Conservation (phyloP, 495 filamentous ascomycete genomes). For the Parathielavia hyrcaniae region DNA sequence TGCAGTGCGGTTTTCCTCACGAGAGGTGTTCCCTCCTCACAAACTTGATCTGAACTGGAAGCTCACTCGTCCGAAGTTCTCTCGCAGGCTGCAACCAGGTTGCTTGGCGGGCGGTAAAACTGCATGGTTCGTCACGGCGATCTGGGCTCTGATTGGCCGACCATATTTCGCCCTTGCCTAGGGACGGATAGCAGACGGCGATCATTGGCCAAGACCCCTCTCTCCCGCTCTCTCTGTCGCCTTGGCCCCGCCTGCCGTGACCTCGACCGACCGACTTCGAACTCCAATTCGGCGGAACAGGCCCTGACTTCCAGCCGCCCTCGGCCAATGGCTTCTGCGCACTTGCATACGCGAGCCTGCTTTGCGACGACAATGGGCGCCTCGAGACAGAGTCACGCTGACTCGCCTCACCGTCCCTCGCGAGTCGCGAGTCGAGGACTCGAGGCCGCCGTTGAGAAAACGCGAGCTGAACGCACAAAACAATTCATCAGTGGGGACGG, state of each 20-base stretch:
- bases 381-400: constrained; percentile 18
- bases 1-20: no score
- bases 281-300: constrained; percentile 29
- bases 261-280: constrained; percentile 17
- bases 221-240: constrained; percentile 9
- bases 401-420: not conserved
- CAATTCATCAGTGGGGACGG: not conserved
- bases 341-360: constrained; percentile 29
- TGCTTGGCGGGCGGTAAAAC: constrained; percentile 2
- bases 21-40: no score
- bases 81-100: no score
- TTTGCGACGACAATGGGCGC: constrained; percentile 27
- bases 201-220: constrained; percentile 22
- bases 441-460: constrained; percentile 3
- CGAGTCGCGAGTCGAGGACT: no score
- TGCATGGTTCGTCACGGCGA: constrained; percentile 34
- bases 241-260: constrained; percentile 17
- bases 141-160: constrained; percentile 27
- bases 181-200: not conserved
- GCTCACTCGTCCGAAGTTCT: no score
- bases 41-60: no score
- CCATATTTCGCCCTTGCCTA: constrained; percentile 17
- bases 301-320: constrained; percentile 21
- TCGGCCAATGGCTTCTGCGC: constrained; percentile 27
- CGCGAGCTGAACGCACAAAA: not conserved